Evolutionary conservation across 1,284 basidiomycete species (phyloP), one percentile per base, ranked within the genome.

Genomic region (Pterula multifida): DNA sequence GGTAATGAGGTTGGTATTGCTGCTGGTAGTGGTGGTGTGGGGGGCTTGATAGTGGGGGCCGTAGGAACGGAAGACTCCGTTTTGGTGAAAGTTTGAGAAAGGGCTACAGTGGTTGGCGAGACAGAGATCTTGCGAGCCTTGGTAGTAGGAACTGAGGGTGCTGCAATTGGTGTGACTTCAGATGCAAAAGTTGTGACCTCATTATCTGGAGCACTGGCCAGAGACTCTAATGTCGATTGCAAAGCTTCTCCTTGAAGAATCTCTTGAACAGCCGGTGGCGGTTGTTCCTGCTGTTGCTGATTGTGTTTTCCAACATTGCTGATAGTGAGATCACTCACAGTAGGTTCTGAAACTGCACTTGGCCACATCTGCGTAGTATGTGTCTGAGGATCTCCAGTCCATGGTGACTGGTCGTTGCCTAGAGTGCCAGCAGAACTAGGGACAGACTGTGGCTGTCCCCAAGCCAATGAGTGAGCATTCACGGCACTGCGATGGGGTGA

Each of bases 231-330:
- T 47, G 47, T 46, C n/a, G 49, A 45, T 2, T 56, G 49, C 17
- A 52, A 51, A 17, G 51, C 52, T 6, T 32, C 6, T 15, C 15
- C 6, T 26, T 55, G 26, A 17, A 42, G 48, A 11, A 54, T 51
- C 3, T 56, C 53, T 4, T 58, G 47, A 22, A 55, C 26, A 39
- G 48, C 59, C 25, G 62, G 55, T 23, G 49, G 57, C 22, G 49
- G 61, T 17, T 60, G 55, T 36, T 61, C 61, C 36, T 63, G 62
- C 50, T 71, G 70, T 50, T 74, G 68, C 56, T 72, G 71, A 55
- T 76, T 76, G 58, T 78, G 77, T 52, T 79, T 75, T n/a, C 70
- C 76, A 19, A 81, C 63, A 54, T 79, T 79, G 49, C 69, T 73
- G 47, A 73, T 66, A 0, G 79, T 76, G 21, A 80, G 65, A 53